A percentile compares a stretch with the other conserved stretches of the same genome.
Conservation (phyloP, 805 yeast genomes). For the Metschnikowia continentalis region DNA sequence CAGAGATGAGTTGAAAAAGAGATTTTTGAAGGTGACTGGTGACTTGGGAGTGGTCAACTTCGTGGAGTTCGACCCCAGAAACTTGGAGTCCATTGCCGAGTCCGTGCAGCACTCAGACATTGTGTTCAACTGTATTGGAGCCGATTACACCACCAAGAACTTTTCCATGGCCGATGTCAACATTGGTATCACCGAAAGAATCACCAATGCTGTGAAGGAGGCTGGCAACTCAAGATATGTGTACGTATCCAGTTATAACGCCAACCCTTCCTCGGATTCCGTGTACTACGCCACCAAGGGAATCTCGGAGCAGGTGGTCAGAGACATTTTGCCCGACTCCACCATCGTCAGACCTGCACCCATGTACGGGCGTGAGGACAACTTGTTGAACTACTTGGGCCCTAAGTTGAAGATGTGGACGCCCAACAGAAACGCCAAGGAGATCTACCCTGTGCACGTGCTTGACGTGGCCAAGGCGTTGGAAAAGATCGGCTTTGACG, state of each 20-base stretch:
- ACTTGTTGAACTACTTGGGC: conserved; percentile 58
- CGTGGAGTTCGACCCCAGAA: conserved; percentile 78
- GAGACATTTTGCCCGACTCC: conserved; percentile 63
- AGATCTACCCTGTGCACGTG: conserved; percentile 68
- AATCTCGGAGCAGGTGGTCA: conserved; percentile 67
- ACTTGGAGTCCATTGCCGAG: conserved; percentile 69
- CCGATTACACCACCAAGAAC: conserved; percentile 71
- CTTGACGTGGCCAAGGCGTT: conserved; percentile 74
- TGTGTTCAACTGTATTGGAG: conserved; percentile 76
- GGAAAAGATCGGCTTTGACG: conserved; percentile 76
- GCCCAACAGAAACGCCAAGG: conserved; percentile 60
- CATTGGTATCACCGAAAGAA: conserved; percentile 72
- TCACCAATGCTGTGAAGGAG: conserved; percentile 67
- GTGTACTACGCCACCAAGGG: conserved; percentile 78
- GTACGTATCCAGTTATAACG: conserved; percentile 78
- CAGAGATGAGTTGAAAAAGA: conserved; percentile 72
- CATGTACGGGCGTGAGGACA: conserved; percentile 71
- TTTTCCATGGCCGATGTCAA: conserved; percentile 80
- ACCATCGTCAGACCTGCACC: conserved; percentile 86
- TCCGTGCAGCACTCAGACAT: conserved; percentile 78
- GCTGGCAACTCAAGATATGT: conserved; percentile 69
- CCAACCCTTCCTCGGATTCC: conserved; percentile 62
- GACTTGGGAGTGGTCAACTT: conserved; percentile 85
- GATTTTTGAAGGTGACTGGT: conserved; percentile 78
- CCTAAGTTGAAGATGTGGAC: conserved; percentile 58